Base-by-base conservation (phyloP, 805 yeast genomes). In the Kodamaea fukazawae region DNA sequence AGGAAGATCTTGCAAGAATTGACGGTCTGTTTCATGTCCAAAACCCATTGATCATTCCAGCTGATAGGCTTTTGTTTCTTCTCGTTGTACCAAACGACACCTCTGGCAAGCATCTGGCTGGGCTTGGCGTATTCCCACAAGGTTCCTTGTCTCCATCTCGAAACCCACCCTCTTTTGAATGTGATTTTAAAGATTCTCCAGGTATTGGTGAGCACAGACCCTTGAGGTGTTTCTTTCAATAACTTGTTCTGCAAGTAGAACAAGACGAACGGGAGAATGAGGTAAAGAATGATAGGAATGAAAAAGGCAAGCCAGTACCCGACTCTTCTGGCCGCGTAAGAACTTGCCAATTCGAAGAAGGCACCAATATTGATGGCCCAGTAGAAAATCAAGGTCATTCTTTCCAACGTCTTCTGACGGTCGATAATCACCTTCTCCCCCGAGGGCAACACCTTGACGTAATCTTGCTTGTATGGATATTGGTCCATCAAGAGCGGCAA, bases 351-450 rank as follows among this genome's bases (percentile, higher is more conserved):
- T 49, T 67, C 72, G 49, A 74, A 65, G 57, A 76, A 74, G 6
- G 78, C 74, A 45, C 81, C 81, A 44, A 74, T 63, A 50, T 75
- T 77, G 47, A 77, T 76, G 38, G 75, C 60, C 77, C 79, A 75
- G 57, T 76, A 76, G 55, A 75, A 76, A 32, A 70, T 60, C 53
- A 75, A 60, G 3, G 63, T 46, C 57, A 65, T 66, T 51, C 70
- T 55, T 49, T 65, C 68, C 42, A 71, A 54, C 4, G 74, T 55
- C 40, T 67, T 60, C 50, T 66, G 69, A 39, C 75, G 64, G 49
- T 72, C 76, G 32, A 73, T 60, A 49, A 83, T 78, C 25, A 84
- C 90, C 35, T 73, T 71, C 54, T 79, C 81, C 41, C 95, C 95
- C 18, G 69, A 55, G 47, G 75, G 73, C 42, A 74, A 65, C 3